These are phyloP conservation scores for Pseudisothecium myosuroides DNA, from an alignment of 225 moss, liverwort and hornwort species.

Conservation along the genomic window DNA sequence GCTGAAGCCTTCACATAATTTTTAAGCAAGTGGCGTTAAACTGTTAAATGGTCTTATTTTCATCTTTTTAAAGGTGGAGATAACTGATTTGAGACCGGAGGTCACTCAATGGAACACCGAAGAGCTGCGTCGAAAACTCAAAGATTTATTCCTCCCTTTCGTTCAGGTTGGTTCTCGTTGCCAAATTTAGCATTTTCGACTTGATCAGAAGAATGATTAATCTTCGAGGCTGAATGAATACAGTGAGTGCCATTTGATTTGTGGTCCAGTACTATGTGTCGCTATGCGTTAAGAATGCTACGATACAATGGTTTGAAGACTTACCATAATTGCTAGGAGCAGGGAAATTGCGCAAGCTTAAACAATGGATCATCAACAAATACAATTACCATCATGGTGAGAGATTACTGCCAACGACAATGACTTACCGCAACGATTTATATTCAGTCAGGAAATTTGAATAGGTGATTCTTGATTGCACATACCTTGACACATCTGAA, in stretches of 20 bases:
- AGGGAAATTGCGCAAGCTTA: not conserved
- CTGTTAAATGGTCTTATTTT: not conserved
- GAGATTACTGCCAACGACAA: not conserved
- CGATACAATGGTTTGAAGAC: not conserved
- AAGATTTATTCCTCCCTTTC: conserved; percentile 34
- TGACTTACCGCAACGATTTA: not conserved
- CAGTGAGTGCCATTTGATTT: not conserved
- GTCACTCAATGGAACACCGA: conserved; percentile 12
- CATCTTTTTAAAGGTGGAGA: conserved; percentile 12
- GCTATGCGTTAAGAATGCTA: not conserved
- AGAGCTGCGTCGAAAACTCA: conserved; percentile 30
- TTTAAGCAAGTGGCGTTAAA: not conserved
- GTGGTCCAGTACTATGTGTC: not conserved
- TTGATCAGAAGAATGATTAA: not conserved
- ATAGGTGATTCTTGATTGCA: not conserved
- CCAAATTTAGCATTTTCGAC: not conserved
- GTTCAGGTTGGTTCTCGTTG: conserved; percentile 11
- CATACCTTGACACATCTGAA: not conserved
- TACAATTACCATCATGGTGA: conserved; percentile 19
- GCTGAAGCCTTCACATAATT: not conserved
- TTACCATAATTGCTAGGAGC: not conserved
- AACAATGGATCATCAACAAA: not conserved
- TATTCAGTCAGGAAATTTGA: not conserved
- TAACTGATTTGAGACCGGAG: conserved; percentile 15
- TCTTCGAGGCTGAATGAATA: not conserved